Conservation (phyloP, 805 yeast species). For the Pichia californica region DNA sequence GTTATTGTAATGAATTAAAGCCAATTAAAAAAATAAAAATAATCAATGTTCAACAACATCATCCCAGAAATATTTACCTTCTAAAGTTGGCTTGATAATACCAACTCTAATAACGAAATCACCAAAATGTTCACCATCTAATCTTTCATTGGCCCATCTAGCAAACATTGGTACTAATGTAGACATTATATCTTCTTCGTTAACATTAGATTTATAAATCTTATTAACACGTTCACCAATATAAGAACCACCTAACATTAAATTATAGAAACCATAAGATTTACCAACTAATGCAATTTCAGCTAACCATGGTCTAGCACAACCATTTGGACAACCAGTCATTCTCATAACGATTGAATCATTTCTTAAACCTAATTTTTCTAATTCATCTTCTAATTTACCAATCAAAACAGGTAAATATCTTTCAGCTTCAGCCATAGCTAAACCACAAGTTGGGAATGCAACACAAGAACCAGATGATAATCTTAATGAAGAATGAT, state of each 20-base stretch:
- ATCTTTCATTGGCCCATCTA: slow-evolving; percentile 89
- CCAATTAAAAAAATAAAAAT: slow-evolving; percentile 20
- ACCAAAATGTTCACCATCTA: slow-evolving; percentile 91
- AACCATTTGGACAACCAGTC: slow-evolving; percentile 99
- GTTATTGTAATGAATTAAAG: slow-evolving; percentile 3
- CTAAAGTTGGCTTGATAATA: slow-evolving; percentile 80
- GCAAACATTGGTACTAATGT: slow-evolving; percentile 81
- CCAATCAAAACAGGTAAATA: slow-evolving; percentile 75
- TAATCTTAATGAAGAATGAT: slow-evolving; percentile 68
- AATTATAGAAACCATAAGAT: slow-evolving; percentile 87
- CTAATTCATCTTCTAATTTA: slow-evolving; percentile 79
- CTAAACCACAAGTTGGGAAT: slow-evolving; percentile 96
- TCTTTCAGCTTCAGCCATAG: slow-evolving; percentile 98
- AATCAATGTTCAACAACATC: slow-evolving; percentile 66
- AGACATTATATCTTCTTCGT: slow-evolving; percentile 79
- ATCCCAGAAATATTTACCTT: slow-evolving; percentile 93
- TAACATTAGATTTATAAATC: slow-evolving; percentile 78
- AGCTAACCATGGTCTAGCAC: slow-evolving; percentile 98
- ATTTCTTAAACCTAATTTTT: slow-evolving; percentile 88
- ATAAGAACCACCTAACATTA: slow-evolving; percentile 94
- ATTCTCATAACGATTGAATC: slow-evolving; percentile 94
- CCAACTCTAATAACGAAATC: slow-evolving; percentile 85
- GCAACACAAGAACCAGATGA: slow-evolving; percentile 97
- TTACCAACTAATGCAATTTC: slow-evolving; percentile 95
- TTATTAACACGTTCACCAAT: slow-evolving; percentile 90